phyloP scores from a whole-genome alignment of 208 protist species.

The Wallacemonas collosoma region DNA sequence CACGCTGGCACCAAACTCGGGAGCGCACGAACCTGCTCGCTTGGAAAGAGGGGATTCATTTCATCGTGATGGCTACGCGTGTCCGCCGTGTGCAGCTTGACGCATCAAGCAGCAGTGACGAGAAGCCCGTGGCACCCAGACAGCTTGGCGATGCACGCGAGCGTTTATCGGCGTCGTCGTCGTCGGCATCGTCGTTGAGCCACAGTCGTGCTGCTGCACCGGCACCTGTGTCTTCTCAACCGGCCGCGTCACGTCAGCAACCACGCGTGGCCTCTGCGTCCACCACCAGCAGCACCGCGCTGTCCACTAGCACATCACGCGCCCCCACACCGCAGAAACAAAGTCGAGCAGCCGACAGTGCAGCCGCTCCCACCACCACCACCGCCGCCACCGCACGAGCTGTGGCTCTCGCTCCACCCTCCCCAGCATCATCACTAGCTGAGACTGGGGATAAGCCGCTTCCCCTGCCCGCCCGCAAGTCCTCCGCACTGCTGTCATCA shows the following conservation, averaged over 20 bases:
- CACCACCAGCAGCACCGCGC: not conserved
- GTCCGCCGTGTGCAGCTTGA: conserved; percentile 6
- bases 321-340: not conserved
- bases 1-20: too few relatives aligned
- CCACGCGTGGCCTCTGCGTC: not conserved
- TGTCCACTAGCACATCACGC: not conserved
- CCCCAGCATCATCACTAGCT: not conserved
- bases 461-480: conserved; percentile 8
- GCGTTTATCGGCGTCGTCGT: not conserved
- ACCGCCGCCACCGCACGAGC: too few relatives aligned
- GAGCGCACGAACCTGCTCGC: too few relatives aligned
- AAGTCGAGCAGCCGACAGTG: not conserved
- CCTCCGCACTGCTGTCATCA: not conserved
- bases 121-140: not conserved
- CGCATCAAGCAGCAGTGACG: not conserved
- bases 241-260: not conserved
- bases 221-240: not conserved
- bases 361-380: not conserved
- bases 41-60: not conserved
- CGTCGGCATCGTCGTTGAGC: not conserved
- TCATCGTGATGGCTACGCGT: not conserved
- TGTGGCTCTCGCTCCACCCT: too few relatives aligned
- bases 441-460: conserved; percentile 1
- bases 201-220: not conserved
- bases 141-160: not conserved